Conservation (phyloP, 2,329 filamentous ascomycete genomes). For the Neonectria hederae region DNA sequence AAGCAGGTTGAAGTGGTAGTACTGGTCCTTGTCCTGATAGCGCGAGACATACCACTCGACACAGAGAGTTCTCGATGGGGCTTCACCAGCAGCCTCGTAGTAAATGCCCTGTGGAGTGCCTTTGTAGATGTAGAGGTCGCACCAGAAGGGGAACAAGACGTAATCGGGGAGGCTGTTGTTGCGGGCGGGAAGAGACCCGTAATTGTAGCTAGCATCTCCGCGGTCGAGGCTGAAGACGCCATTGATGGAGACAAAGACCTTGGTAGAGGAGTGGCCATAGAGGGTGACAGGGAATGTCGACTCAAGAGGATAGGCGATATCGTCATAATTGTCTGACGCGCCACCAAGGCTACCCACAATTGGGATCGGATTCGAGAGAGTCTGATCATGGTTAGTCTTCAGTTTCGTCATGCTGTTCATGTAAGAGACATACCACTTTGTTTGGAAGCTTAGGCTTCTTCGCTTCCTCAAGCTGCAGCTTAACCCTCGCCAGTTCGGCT, state of each 20-base stretch:
- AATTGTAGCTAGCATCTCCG: not conserved
- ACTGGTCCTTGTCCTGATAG: not conserved
- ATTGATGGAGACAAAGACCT: constrained; percentile 3
- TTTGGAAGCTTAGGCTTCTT: constrained; percentile 8
- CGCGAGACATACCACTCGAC: constrained; percentile 11
- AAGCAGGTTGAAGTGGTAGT: constrained; percentile 10
- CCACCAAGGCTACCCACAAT: constrained; percentile 1
- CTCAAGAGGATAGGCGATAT: constrained; percentile 1
- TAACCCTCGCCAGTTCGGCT: not conserved
- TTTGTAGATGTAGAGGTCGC: constrained; percentile 17
- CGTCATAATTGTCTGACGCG: constrained; percentile 3
- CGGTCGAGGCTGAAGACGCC: constrained; percentile 1
- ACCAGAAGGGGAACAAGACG: constrained; percentile 10
- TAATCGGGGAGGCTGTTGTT: not conserved
- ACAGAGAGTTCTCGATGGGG: constrained; percentile 4
- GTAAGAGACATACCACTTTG: not conserved
- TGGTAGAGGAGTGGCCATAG: constrained; percentile 2
- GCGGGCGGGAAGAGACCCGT: not conserved
- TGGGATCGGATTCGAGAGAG: constrained; percentile 3
- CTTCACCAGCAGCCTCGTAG: constrained; percentile 4
- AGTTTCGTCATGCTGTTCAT: not conserved
- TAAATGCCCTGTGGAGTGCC: constrained; percentile 5
- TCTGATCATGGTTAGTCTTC: not conserved
- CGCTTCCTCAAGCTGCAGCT: constrained; percentile 3
- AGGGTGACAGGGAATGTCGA: constrained; percentile 2